phyloP scores from a whole-genome alignment of 805 yeast genomes.

The Metschnikowia sp. region DNA sequence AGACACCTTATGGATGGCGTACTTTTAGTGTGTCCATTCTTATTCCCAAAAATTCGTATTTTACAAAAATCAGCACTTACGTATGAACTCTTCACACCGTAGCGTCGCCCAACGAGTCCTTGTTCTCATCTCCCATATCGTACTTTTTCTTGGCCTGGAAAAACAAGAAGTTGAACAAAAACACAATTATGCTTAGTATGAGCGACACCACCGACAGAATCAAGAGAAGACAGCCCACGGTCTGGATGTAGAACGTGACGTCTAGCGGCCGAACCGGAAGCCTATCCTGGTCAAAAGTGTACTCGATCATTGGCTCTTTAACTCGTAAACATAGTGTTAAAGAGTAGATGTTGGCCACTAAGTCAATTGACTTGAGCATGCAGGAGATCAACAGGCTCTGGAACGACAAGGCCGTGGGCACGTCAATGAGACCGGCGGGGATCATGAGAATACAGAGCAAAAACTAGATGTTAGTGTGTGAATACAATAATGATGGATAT shows the following conservation, averaged over 20 bases:
- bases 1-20: constrained; percentile 95
- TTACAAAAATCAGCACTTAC: no score
- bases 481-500: not conserved
- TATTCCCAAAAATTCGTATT: not conserved
- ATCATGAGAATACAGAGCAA: constrained; percentile 13
- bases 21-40: constrained; percentile 44
- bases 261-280: constrained; percentile 19
- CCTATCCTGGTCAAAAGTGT: constrained; percentile 19
- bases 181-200: constrained; percentile 13
- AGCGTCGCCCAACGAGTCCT: not conserved
- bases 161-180: constrained; percentile 6
- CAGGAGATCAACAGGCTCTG: constrained; percentile 18
- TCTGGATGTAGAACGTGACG: constrained; percentile 28
- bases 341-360: constrained; percentile 17
- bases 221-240: constrained; percentile 13
- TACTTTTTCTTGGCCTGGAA: not conserved
- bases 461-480: constrained; percentile 7
- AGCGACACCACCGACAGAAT: constrained; percentile 16
- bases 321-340: constrained; percentile 21
- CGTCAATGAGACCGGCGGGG: constrained; percentile 13
- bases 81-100: not conserved
- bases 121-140: not conserved
- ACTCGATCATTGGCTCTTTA: constrained; percentile 23
- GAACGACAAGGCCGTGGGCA: constrained; percentile 7
- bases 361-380: constrained; percentile 20